phyloP scores from a whole-genome alignment of 2,329 filamentous ascomycete genomes.

The Fusarium sp. region DNA sequence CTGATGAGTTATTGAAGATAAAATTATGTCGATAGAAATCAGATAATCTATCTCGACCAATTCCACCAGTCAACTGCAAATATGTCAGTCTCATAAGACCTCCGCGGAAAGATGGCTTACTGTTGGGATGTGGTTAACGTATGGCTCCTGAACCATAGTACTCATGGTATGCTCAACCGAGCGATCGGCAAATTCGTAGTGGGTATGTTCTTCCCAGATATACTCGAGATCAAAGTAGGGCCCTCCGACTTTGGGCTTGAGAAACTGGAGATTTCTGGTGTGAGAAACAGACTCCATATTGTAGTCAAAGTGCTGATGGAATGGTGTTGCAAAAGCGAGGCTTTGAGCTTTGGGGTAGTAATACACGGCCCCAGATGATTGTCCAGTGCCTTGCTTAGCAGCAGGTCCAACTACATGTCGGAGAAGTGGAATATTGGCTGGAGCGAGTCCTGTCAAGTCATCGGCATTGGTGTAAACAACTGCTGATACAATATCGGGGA shows the following conservation, averaged over 20 bases:
- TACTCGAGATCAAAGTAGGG: conserved; percentile 79
- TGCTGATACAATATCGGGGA: conserved; percentile 39
- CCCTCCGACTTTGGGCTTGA: conserved; percentile 71
- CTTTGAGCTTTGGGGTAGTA: conserved; percentile 53
- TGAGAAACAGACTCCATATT: conserved; percentile 70
- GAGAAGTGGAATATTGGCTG: conserved; percentile 19
- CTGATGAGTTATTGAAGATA: conserved; percentile 76
- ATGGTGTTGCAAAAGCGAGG: conserved; percentile 60
- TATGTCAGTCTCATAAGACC: accelerated
- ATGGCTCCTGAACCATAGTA: conserved; percentile 83
- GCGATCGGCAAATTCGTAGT: conserved; percentile 75
- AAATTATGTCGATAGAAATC: conserved; percentile 79
- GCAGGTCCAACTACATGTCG: conserved; percentile 30
- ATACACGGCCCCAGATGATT: conserved; percentile 48
- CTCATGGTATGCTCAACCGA: conserved; percentile 79
- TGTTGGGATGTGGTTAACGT: conserved; percentile 82
- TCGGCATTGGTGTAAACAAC: conserved; percentile 36
- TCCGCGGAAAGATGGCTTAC: conserved; percentile 50
- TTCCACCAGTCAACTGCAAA: conserved; percentile 69
- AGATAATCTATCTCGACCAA: conserved; percentile 71
- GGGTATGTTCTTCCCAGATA: conserved; percentile 83
- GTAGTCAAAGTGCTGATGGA: conserved; percentile 61
- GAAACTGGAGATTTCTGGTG: conserved; percentile 71
- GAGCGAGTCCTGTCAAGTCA: not conserved
- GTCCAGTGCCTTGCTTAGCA: not conserved